Evolutionary conservation across 805 yeast genomes (phyloP).

Genomic region (Spathaspora sp.): DNA sequence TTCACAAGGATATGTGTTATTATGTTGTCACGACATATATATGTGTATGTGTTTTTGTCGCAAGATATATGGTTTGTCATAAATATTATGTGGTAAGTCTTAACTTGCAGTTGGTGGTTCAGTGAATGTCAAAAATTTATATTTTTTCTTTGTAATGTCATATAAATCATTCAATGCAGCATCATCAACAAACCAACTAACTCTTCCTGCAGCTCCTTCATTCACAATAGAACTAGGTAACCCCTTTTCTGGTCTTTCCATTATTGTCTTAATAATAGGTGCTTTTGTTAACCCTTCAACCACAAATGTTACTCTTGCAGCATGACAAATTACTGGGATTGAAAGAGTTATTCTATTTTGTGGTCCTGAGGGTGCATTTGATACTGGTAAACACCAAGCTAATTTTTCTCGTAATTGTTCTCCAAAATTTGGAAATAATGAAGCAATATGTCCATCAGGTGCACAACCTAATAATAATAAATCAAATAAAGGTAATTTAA

Average conservation of each 20-base stretch:
- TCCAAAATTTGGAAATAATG: slow-evolving; percentile 86
- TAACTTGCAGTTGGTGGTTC: slow-evolving; percentile 1
- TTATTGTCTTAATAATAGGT: slow-evolving; percentile 81
- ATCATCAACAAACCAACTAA: slow-evolving; percentile 95
- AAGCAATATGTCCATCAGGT: slow-evolving; percentile 97
- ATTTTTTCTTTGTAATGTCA: slow-evolving; percentile 64
- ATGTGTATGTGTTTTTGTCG: too few species aligned
- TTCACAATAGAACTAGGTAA: slow-evolving; percentile 90
- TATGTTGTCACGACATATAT: too few species aligned
- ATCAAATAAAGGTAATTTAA: slow-evolving; percentile 93
- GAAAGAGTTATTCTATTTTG: slow-evolving; percentile 79
- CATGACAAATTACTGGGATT: slow-evolving; percentile 91
- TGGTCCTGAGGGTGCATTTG: slow-evolving; percentile 89
- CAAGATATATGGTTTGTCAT: too few species aligned
- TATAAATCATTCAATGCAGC: slow-evolving; percentile 82
- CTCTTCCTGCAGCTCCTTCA: slow-evolving; percentile 95
- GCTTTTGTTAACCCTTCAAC: slow-evolving; percentile 97
- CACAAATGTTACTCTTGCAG: slow-evolving; percentile 88
- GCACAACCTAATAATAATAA: slow-evolving; percentile 92
- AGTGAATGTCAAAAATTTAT: slow-evolving; percentile 48
- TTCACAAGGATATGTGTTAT: neutral
- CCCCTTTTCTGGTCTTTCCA: slow-evolving; percentile 97
- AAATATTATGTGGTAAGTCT: neutral
- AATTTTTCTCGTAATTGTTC: slow-evolving; percentile 82
- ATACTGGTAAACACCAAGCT: slow-evolving; percentile 95